A percentile compares a stretch with the other conserved stretches of the same genome.
Evolutionary conservation across 2,329 filamentous ascomycete species (phyloP).

Genomic region (Penicillium verrucosum): DNA sequence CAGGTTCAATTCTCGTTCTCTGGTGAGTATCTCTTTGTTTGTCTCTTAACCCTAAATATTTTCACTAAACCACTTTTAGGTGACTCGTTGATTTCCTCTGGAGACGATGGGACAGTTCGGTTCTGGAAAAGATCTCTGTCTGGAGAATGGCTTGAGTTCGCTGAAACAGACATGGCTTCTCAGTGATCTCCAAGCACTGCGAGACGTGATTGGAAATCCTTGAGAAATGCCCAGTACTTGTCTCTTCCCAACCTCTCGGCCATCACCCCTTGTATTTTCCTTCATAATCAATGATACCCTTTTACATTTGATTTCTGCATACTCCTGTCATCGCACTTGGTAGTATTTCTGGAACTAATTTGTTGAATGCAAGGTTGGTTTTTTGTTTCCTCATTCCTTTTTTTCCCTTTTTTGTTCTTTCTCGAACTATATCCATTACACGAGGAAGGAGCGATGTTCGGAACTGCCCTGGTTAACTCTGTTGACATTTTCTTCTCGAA

Average conservation of each 20-base stretch:
- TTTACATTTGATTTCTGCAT: constrained; percentile 9
- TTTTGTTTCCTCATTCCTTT: not conserved
- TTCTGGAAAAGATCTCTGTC: constrained; percentile 45
- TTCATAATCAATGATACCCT: constrained; percentile 23
- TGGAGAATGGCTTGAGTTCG: constrained; percentile 46
- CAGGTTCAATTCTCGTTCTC: constrained; percentile 45
- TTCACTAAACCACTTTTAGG: constrained; percentile 25
- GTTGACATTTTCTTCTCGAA: not conserved
- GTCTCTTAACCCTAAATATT: not conserved
- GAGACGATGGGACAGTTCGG: constrained; percentile 42
- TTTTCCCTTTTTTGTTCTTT: not conserved
- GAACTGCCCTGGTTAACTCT: not conserved
- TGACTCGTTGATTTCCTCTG: constrained; percentile 44
- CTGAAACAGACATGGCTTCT: constrained; percentile 41
- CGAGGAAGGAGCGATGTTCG: constrained; percentile 14
- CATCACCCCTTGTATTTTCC: not conserved
- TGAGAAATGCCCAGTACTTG: not conserved
- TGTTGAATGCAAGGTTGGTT: not conserved
- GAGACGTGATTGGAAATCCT: not conserved
- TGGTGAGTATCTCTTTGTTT: constrained; percentile 27
- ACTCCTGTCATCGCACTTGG: not conserved
- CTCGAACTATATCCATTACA: not conserved
- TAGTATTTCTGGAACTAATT: not conserved
- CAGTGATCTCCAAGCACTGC: constrained; percentile 19
- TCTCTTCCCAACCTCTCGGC: not conserved